Base-by-base conservation (phyloP, 2,329 filamentous ascomycete genomes). In the Aspergillus sp. region DNA sequence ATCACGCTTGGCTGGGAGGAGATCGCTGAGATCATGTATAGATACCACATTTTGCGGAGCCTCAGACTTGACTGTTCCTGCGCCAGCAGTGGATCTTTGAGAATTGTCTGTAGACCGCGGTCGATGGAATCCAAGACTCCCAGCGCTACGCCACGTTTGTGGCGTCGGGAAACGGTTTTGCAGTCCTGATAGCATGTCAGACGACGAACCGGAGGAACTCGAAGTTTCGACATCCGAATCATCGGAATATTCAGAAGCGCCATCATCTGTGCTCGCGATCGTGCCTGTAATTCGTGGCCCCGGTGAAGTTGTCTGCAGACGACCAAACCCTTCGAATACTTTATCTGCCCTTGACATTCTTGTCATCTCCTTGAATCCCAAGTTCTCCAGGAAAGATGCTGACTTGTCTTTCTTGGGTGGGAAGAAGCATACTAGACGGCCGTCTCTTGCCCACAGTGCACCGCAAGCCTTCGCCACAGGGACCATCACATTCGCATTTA, bases 1-100 rank as follows among this genome's bases (percentile, higher is more conserved):
- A 43, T 82, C 76, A 46, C 77, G 77, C 62, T 90, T 93, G 3
- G 88, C 86, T 0, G 90, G 90, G n/a, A 95, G 69, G 9, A 89
- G 64, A 38, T 79, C 72, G 7, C 80, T 78, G 27, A 94, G 63
- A 49, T 88, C 77, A 57, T 90, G 77, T 33, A 96, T 81, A 1
- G 82, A 82, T 13, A 97, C 70, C 19, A 86, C 73, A 49, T 90
- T 90, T 53, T 84, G 86, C 2, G 74, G 67, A 42, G 72, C 65
- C 4, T 66, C 62, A 12, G 65, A 69, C 49, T 65, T 69, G 6
- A 60, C 78, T 0, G 78, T 81, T 2, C 75, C 77, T 32, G 74
- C 72, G 2, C 78, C 78, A 2, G 77, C 85, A 6, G 78, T 70
- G 8, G 73, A 76, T 35, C 66, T 62, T 47, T 74, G 72, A 9